Evolutionary conservation across 768 basidiomycete species (phyloP).

Genomic region (Udeniomyces megalosporus): DNA sequence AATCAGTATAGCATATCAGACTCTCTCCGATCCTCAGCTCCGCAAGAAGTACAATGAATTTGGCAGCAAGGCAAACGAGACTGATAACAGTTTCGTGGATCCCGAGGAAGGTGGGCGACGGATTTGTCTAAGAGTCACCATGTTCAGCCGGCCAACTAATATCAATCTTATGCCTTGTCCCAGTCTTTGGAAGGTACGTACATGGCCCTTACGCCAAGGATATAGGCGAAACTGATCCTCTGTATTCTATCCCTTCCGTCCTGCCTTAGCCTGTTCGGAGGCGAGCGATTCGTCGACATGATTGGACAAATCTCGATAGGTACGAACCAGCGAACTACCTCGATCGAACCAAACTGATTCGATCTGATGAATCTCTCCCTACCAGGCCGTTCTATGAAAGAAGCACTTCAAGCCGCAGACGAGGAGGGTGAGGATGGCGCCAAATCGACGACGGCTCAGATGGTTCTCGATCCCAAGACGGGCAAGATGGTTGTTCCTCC

Average conservation of each 20-base stretch:
- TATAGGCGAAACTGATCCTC: not conserved
- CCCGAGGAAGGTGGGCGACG: not conserved
- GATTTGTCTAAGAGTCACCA: not conserved
- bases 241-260: not conserved
- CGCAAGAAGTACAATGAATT: conserved; percentile 16
- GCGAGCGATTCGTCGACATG: conserved; percentile 11
- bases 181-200: too few species aligned
- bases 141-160: not conserved
- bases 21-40: conserved; percentile 5
- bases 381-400: conserved; percentile 15
- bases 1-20: not conserved
- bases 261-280: conserved; percentile 12
- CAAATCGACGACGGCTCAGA: not conserved
- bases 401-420: conserved; percentile 15
- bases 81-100: conserved; percentile 4
- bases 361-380: not conserved
- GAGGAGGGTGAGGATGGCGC: not conserved
- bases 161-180: not conserved
- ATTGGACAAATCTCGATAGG: conserved; percentile 15
- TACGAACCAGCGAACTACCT: not conserved
- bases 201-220: too few species aligned
- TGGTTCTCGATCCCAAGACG: conserved; percentile 10
- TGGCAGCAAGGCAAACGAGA: not conserved
- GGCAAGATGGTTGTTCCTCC: conserved; percentile 15
- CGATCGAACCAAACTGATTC: not conserved